phyloP scores from a whole-genome alignment of 1,284 basidiomycete species.

The Ustilago curta region DNA sequence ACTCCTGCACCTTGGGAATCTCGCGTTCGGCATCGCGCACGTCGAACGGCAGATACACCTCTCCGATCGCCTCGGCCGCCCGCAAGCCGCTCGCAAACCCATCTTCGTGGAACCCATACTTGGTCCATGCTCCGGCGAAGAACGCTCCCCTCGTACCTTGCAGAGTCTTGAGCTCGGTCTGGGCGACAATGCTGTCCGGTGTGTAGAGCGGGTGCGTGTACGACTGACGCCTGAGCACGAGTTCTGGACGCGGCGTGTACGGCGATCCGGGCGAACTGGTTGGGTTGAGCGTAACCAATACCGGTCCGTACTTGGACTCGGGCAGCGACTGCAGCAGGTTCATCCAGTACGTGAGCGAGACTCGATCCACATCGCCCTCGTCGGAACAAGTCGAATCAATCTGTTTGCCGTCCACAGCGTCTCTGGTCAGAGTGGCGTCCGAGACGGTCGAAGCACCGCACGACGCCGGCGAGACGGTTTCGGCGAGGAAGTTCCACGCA shows the following conservation, averaged over 20 bases:
- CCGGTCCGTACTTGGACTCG: conserved; percentile 75
- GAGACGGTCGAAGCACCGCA: background rate
- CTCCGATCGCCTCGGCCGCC: conserved; percentile 63
- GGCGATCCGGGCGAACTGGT: conserved; percentile 66
- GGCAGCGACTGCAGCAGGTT: conserved; percentile 81
- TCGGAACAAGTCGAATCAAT: background rate
- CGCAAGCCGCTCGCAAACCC: conserved; percentile 76
- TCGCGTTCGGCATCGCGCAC: conserved; percentile 63
- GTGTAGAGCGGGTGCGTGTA: conserved; percentile 78
- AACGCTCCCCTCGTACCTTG: conserved; percentile 76
- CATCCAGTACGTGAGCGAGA: conserved; percentile 76
- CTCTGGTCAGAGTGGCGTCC: background rate
- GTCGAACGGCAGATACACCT: conserved; percentile 70
- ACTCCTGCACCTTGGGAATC: conserved; percentile 11
- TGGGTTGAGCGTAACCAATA: conserved; percentile 82
- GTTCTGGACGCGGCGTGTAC: conserved; percentile 34
- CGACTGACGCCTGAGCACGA: conserved; percentile 73
- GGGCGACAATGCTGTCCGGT: conserved; percentile 72
- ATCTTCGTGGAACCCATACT: conserved; percentile 83
- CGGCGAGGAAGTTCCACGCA: conserved; percentile 63
- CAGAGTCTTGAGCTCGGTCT: conserved; percentile 74
- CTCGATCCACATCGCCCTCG: conserved; percentile 46
- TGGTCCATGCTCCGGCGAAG: conserved; percentile 83
- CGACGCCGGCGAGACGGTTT: conserved; percentile 19
- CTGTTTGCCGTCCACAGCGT: conserved; percentile 26